Conservation (phyloP, 2,329 filamentous ascomycete genomes). For the Stenocarpella maydis region DNA sequence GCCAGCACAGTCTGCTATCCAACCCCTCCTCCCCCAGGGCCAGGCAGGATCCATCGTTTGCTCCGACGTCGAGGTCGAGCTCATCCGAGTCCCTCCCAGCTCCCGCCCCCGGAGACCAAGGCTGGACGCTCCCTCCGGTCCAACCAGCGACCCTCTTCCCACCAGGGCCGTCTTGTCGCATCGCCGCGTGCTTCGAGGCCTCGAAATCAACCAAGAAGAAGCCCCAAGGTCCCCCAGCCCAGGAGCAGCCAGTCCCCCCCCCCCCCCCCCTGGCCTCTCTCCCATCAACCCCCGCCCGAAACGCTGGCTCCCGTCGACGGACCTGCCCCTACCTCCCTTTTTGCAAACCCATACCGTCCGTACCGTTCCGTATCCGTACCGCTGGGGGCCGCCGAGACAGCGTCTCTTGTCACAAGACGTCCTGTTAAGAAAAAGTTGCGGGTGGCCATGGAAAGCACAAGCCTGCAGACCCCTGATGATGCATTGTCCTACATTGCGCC, state of each 20-base stretch:
- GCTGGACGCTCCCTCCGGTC: background rate
- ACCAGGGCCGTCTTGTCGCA: background rate
- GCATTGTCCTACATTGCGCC: conserved; percentile 60
- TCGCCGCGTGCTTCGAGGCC: background rate
- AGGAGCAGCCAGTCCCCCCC: conserved; percentile 8
- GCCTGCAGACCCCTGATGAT: conserved; percentile 57
- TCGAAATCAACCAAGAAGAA: background rate
- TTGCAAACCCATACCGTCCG: background rate
- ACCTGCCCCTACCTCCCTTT: background rate
- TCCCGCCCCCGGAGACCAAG: background rate
- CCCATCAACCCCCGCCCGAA: background rate
- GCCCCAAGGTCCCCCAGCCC: conserved; percentile 18
- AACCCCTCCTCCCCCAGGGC: background rate
- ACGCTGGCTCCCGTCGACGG: conserved; percentile 18
- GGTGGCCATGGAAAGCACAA: conserved; percentile 50
- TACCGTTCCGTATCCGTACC: conserved; percentile 2
- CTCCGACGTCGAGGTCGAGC: background rate
- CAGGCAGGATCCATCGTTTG: background rate
- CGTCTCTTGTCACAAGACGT: conserved; percentile 6
- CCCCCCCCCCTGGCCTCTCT: too few relatives aligned
- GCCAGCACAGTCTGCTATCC: background rate
- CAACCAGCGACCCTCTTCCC: background rate
- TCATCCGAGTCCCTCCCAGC: background rate
- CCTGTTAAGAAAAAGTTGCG: conserved; percentile 33
- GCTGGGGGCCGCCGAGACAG: conserved; percentile 12